Evolutionary conservation across 768 basidiomycete species (phyloP), one percentile per base, ranked within the genome.

Genomic region (Leccinum imitatum): DNA sequence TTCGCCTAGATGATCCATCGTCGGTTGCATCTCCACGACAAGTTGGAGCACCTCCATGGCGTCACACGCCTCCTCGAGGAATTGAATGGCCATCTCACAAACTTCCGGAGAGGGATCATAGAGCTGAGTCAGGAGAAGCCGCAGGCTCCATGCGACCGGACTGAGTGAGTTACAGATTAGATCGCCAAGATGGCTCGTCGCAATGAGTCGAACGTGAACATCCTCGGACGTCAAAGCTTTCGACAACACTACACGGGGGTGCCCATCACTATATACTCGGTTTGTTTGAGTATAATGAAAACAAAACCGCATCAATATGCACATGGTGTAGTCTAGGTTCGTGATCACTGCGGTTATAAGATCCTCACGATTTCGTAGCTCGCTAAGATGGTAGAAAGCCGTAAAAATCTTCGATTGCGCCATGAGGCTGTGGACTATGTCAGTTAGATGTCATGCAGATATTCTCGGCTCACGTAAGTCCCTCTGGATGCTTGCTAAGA

Each of bases 151-250:
- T 1, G 89, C 83, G 65, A 90, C 87, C 0, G 90, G 85, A 37
- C 75, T 84, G 7, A 69, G 60, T 53, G 83, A 83, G 63, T 78
- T 80, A 33, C 86, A 87, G 61, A 98, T 89, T 44, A 97, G 79
- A 39, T 85, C 78, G 25, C 93, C 93, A 7, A 98, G 82, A 70
- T 94, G 91, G 62, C 84, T 84, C 1, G 96, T 98, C 0, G 96
- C 90, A 69, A 90, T 94, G 47, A 92, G 76, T 30, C 96, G 87
- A 57, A 95, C 87, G 66, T 93, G 91, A 76, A 89, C 89, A 74
- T 94, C 94, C 71, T 87, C 93, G 0, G 96, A 98, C 0, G 96
- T 98, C 53, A 99, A 77, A 0, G 95, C 93, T 69, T 98, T 98
- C 15, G 93, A 93, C 21, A 99, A 74, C 13, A 99, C 87, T 48